Conservation (phyloP, 495 filamentous ascomycete species). For the Peziza echinospora region DNA sequence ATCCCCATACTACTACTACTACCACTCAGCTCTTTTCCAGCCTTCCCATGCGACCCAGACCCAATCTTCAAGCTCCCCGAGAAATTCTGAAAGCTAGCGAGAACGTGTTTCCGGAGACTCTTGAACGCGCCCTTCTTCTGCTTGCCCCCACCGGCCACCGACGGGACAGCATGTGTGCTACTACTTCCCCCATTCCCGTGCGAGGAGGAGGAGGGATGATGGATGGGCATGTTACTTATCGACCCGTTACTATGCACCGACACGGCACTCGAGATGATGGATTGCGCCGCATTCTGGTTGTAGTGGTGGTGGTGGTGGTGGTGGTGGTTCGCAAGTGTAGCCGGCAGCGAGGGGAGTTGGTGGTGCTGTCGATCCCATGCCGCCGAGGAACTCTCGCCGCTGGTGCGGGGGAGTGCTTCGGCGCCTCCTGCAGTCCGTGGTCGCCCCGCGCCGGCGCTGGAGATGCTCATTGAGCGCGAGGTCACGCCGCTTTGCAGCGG, state of each 20-base stretch:
- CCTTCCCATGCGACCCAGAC: too few relatives aligned
- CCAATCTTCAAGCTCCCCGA: background rate
- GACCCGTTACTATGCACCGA: too few relatives aligned
- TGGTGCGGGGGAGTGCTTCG: background rate
- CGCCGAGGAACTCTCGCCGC: too few relatives aligned
- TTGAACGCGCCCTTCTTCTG: background rate
- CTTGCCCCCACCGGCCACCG: background rate
- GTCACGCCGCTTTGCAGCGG: background rate
- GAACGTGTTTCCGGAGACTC: background rate
- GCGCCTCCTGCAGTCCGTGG: background rate
- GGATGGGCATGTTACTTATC: too few relatives aligned
- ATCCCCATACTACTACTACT: too few relatives aligned
- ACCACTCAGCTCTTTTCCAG: too few relatives aligned
- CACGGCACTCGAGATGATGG: too few relatives aligned
- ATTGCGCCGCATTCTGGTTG: too few relatives aligned
- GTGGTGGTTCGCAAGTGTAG: background rate
- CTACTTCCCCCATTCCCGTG: too few relatives aligned
- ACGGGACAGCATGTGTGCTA: background rate
- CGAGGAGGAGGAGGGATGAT: too few relatives aligned
- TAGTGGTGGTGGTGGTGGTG: background rate
- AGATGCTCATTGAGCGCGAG: background rate
- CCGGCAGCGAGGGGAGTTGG: too few relatives aligned
- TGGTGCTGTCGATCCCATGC: too few relatives aligned
- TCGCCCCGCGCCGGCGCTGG: background rate
- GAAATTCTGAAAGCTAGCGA: background rate